A percentile compares a stretch with the other conserved stretches of the same genome.
These are phyloP conservation scores for Eucalyptus sp. DNA, from an alignment of 345 rosid species.

Conservation along the genomic window DNA sequence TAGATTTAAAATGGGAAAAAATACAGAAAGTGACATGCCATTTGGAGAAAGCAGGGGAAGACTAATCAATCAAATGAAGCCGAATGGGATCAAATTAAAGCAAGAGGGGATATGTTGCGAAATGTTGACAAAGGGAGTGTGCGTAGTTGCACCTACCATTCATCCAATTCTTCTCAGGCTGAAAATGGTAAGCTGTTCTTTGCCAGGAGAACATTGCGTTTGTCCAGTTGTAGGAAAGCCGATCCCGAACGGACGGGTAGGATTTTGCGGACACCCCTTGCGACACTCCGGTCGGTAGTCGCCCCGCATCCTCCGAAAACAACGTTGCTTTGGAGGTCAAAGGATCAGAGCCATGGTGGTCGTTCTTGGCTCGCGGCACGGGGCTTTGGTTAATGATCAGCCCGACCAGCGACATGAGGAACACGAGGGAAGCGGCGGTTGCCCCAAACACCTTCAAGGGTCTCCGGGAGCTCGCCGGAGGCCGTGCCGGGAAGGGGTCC, in stretches of 20 bases:
- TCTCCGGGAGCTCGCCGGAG: conserved; percentile 1
- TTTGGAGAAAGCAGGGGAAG: neutral
- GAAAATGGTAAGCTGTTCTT: conserved; percentile 80
- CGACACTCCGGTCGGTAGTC: conserved; percentile 29
- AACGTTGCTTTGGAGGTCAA: neutral
- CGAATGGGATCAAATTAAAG: neutral
- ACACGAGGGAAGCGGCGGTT: conserved; percentile 13
- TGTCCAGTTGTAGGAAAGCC: conserved; percentile 51
- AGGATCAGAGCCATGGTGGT: neutral
- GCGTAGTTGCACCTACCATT: conserved; percentile 47
- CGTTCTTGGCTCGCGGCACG: neutral
- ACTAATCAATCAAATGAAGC: neutral
- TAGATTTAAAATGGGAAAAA: neutral
- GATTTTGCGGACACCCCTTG: conserved; percentile 68
- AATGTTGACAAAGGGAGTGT: neutral
- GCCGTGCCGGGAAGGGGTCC: neutral
- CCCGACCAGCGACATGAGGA: conserved; percentile 24
- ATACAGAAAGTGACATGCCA: neutral
- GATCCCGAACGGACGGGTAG: conserved; percentile 12
- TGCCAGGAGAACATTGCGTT: conserved; percentile 86
- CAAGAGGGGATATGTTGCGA: neutral
- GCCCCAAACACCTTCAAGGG: conserved; percentile 15
- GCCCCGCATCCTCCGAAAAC: neutral
- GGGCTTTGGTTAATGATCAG: conserved; percentile 30
- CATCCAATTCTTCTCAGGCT: conserved; percentile 89